phyloP scores from a whole-genome alignment of 192 early-diverging fungal genomes.

The Mortierella claussenii region DNA sequence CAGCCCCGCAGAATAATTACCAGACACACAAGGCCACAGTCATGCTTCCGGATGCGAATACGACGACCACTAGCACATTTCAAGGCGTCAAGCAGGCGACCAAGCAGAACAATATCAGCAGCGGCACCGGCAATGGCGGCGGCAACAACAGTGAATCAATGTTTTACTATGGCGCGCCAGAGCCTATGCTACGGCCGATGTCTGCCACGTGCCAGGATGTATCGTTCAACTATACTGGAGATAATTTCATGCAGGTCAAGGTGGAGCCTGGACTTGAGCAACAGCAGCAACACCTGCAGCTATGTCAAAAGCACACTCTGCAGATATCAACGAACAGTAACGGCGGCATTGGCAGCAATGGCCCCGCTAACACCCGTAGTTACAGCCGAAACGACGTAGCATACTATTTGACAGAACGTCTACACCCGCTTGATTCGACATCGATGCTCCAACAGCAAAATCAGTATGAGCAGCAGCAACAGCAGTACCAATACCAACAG shows the following conservation, averaged over 20 bases:
- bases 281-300: constrained; percentile 1
- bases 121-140: background rate
- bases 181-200: background rate
- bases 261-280: constrained; percentile 13
- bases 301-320: background rate
- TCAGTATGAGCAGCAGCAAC: constrained; percentile 3
- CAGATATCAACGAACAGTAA: too few species aligned
- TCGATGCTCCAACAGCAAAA: background rate
- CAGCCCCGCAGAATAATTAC: background rate
- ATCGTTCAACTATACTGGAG: constrained; percentile 1
- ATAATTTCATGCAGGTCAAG: constrained; percentile 12
- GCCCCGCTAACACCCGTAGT: too few species aligned
- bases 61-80: background rate
- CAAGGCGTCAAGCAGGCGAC: too few species aligned
- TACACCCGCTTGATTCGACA: background rate
- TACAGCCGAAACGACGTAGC: too few species aligned
- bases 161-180: background rate
- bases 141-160: background rate
- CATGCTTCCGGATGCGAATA: background rate
- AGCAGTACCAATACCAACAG: background rate
- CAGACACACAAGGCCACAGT: background rate
- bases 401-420: background rate
- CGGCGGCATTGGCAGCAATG: too few species aligned
- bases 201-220: background rate
- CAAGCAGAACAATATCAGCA: constrained; percentile 1